Evolutionary conservation across 108 stramenopile species (phyloP), one percentile per base, ranked within the genome.

Genomic region (Cyclostephanos invisitatus): DNA sequence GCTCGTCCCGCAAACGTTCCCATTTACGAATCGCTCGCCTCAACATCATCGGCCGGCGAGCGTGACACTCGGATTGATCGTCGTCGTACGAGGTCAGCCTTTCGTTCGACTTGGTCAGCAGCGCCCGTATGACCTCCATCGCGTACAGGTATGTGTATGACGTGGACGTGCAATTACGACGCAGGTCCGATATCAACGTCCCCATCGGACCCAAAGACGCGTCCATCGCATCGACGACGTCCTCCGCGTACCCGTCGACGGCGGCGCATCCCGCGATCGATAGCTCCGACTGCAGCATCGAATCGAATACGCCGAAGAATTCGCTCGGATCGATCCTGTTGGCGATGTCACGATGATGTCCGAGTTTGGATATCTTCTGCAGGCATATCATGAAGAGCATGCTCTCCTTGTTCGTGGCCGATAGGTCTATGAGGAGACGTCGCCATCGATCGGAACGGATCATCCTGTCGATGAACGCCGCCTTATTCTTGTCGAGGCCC

Each of bases 341-440:
- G 14, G 91, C 89, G 49, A 95, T 92, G 59, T 89, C 93, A 38
- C 93, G 78, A 74, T 95, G 93, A 58, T 95, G 85, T 17, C 93
- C 93, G 51, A 84, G 62, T 25, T 92, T 89, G 17, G 91, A 91
- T 38, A 95, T 95, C 3, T 77, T 69, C 50, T 85, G 73, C 12
- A 95, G 64, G 67, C 91, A 95, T 35, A 88, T 90, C 85, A 82
- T 89, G 27, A 95, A 83, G 18, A 95, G 65, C 21, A 86, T 87
- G 72, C 81, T 90, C 55, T 92, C 90, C 50, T 80, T 89, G 73
- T 95, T 79, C 14, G 77, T 74, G 12, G 93, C 91, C 5, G 89
- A 89, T 42, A 95, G 73, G 62, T 95, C 93, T 62, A 95, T 95
- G 73, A 95, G 71, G 42, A 95, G 70, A 27, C 87, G 83, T 46